Evolutionary conservation across 768 basidiomycete genomes (phyloP).

Genomic region (Tulasnella calospora): DNA sequence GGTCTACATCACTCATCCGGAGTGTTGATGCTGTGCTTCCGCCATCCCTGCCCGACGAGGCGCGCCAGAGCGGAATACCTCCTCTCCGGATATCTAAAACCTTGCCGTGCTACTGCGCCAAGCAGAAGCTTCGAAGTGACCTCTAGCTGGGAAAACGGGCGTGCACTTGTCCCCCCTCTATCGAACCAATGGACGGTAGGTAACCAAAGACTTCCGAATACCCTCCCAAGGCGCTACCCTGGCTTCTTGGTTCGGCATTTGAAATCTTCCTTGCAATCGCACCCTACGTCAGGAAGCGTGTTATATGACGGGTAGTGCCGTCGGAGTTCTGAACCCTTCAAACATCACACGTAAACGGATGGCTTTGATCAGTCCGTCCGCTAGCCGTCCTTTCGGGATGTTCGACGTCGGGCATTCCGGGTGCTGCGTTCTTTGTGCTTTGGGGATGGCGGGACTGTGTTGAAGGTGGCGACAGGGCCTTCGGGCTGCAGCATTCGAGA

Average conservation of each 20-base stretch:
- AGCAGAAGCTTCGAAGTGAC: not conserved
- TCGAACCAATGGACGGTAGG: not conserved
- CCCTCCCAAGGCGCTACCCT: not conserved
- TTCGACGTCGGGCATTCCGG: not conserved
- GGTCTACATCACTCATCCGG: not conserved
- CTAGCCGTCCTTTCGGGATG: not conserved
- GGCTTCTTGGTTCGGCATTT: not conserved
- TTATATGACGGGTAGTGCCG: not conserved
- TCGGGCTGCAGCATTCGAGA: not conserved
- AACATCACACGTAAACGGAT: not conserved
- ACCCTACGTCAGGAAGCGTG: not conserved
- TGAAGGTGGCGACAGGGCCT: not conserved
- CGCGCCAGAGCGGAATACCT: not conserved
- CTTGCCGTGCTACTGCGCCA: not conserved
- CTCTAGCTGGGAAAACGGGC: not conserved
- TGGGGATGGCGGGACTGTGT: not conserved
- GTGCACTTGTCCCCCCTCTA: not conserved
- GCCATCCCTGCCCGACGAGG: not conserved
- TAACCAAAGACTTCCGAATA: not conserved
- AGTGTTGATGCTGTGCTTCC: not conserved
- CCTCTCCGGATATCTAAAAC: not conserved
- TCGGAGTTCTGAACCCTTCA: slow-evolving; percentile 1
- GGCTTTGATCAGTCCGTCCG: not conserved
- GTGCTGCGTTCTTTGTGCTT: not conserved
- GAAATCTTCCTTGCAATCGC: not conserved